A percentile compares a stretch with the other conserved stretches of the same genome.
These are phyloP conservation scores for Trichoderma cornu-damae DNA, from an alignment of 2,329 filamentous ascomycete species.

Conservation along the genomic window DNA sequence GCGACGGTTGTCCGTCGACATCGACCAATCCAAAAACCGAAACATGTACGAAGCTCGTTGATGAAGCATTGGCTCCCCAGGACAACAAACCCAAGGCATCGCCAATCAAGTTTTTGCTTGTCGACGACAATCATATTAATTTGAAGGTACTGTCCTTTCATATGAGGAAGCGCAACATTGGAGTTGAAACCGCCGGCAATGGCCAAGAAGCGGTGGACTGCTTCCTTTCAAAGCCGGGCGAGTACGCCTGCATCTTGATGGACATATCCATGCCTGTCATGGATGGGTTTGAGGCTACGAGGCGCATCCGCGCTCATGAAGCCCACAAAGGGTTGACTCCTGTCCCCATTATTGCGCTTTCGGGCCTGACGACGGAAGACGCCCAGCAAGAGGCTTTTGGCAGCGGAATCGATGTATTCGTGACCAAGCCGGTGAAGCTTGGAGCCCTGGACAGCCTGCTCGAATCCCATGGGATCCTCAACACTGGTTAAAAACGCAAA, in stretches of 20 bases:
- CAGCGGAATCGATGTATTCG: conserved; percentile 47
- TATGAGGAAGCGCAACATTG: conserved; percentile 27
- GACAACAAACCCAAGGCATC: background rate
- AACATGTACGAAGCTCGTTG: background rate
- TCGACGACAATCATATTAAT: conserved; percentile 38
- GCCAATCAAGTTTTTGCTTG: conserved; percentile 26
- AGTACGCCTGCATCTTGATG: conserved; percentile 30
- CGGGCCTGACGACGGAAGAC: conserved; percentile 43
- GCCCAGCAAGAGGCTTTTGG: conserved; percentile 47
- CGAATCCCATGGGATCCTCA: conserved; percentile 10
- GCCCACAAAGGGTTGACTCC: conserved; percentile 32
- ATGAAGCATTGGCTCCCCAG: background rate
- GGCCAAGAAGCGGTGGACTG: conserved; percentile 28
- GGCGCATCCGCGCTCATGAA: conserved; percentile 43
- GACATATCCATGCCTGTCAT: conserved; percentile 53
- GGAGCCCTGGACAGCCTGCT: conserved; percentile 29
- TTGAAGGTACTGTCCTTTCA: conserved; percentile 29
- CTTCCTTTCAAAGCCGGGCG: conserved; percentile 19
- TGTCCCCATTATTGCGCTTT: conserved; percentile 46
- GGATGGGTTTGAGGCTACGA: conserved; percentile 44
- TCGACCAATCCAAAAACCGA: background rate
- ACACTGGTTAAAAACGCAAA: background rate
- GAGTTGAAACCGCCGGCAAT: conserved; percentile 25
- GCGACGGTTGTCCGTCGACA: background rate
- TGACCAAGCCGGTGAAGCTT: conserved; percentile 47